Base-by-base conservation (phyloP, 2,329 filamentous ascomycete genomes). In the Ceratocystis albifundus region DNA sequence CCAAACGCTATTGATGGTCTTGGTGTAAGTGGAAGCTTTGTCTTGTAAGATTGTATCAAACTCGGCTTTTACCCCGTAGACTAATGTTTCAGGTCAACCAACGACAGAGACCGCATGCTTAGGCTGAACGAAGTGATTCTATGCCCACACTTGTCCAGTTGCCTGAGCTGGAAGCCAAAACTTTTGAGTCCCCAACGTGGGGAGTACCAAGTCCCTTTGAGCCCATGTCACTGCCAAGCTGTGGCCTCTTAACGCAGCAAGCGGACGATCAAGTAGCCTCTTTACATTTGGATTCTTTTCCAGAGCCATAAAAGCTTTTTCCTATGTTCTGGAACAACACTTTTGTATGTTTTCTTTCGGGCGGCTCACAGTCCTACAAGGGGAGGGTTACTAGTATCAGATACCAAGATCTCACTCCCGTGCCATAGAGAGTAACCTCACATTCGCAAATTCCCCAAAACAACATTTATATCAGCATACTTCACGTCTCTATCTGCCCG, bases 381-480 rank as follows among this genome's bases (percentile, higher is more conserved):
- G 0, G 80, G 79, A 0, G 76, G 63, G 0, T 71, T 69, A 0
- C 75, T 74, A 0, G 87, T 86, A 73, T 91, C 86, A 0, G 89
- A 82, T 0, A 90, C 77, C 2, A 92, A 74, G 0, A 90, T 75
- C 2, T 83, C 82, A 70, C 88, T 84, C 65, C 88, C 83, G 0
- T 76, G 0, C 88, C 88, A 65, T 87, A 90, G 0, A 61, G 76
- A 61, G 76, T 84, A 4, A 90, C 84, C 53, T 84, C 82, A 0
- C 87, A 88, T 2, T 78, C 74, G 6, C 82, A 77, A 30, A 93
- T 82, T 1, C 85, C 85, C 84, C 32, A 92, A 74, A 0, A 92
- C 85, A 0, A 85, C 82, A 68, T 86, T 90, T 0, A 87, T 90
- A 0, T 89, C 89, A 0, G 88, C 85, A 73, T 90, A 94, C 0